Evolutionary conservation across 495 filamentous ascomycete genomes (phyloP), one percentile per base, ranked within the genome.

Genomic region (Acidiella bohemica): DNA sequence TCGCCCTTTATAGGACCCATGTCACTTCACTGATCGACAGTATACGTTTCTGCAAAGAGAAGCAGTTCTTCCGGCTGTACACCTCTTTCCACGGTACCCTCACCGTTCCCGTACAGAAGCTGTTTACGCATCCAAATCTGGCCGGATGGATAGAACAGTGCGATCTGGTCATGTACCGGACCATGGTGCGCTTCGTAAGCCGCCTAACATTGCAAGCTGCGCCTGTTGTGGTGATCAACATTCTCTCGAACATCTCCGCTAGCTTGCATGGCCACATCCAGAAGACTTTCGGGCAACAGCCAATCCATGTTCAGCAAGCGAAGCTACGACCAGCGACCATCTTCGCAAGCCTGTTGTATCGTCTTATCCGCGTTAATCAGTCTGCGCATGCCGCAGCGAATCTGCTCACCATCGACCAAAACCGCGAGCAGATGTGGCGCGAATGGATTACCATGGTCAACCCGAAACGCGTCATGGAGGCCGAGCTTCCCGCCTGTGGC

Each of bases 31-130:
- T 97, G 11, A 80, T 96, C 21, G 90, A 96, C 60, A 84, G 80
- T 44, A 82, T 97, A 47, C 85, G 90, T 11, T 96, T 79, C 55
- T 92, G 84, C 71, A 92, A 90, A 52, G 80, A 94, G 53, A 84
- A 90, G 53, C 84, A 86, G 20, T 87, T 97, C 51, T 84, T 93
- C 53, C 82, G 87, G 50, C 77, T 93, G n/a, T 93, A 92, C 58
- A 81, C 80, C 24, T 88, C 88, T 7, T 96, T 96, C 59, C 82
- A 92, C 47, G 92, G 90, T 39, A 94, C 85, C 2, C 68, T 97
- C 50, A 96, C 90, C 12, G 86, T 93, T 55, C 92, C 92, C 3
- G 85, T 94, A n/a, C 87, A 94, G 61, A 95, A 88, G 60, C 69
- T 97, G 9, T 76, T 97, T 44, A 75, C 77, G 5, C 75, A 90